Conservation (phyloP, 2,329 filamentous ascomycete genomes). For the Neofusicoccum parvum region DNA sequence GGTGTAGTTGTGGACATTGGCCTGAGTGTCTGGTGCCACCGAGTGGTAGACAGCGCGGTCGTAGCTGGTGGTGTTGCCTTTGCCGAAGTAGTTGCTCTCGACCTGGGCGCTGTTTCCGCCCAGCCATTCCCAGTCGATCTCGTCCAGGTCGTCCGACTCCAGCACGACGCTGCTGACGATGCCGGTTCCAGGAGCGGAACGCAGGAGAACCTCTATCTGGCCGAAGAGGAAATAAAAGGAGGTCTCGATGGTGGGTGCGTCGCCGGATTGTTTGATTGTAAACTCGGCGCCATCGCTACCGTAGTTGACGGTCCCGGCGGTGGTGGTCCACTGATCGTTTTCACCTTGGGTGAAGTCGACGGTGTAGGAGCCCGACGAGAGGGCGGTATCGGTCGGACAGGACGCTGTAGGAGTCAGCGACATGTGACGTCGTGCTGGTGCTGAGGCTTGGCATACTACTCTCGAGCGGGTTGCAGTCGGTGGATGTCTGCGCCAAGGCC, state of each 20-base stretch:
- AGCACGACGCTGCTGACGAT: slow-evolving; percentile 77
- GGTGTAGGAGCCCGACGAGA: slow-evolving; percentile 30
- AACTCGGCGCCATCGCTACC: slow-evolving; percentile 45
- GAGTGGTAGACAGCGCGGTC: slow-evolving; percentile 64
- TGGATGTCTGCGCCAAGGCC: slow-evolving; percentile 36
- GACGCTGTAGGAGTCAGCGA: slow-evolving; percentile 10
- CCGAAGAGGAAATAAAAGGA: slow-evolving; percentile 84
- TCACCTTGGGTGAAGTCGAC: slow-evolving; percentile 39
- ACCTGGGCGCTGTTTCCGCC: slow-evolving; percentile 63
- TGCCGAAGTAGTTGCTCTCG: slow-evolving; percentile 73
- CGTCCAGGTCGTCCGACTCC: slow-evolving; percentile 77
- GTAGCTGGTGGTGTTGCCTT: slow-evolving; percentile 65
- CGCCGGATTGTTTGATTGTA: slow-evolving; percentile 41
- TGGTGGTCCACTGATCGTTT: slow-evolving; percentile 24
- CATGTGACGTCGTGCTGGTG: slow-evolving; percentile 20
- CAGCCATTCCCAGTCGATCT: slow-evolving; percentile 78
- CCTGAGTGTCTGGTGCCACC: slow-evolving; percentile 49
- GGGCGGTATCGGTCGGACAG: slow-evolving; percentile 37
- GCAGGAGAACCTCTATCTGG: slow-evolving; percentile 70
- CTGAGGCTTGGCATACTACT: slow-evolving; percentile 6
- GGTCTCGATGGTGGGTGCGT: slow-evolving; percentile 65
- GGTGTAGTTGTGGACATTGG: slow-evolving; percentile 64
- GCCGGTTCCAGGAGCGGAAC: slow-evolving; percentile 69
- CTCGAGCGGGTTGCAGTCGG: slow-evolving; percentile 35
- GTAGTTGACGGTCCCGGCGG: slow-evolving; percentile 38